These are phyloP conservation scores for Beverwykella pulmonaria DNA, from an alignment of 495 filamentous ascomycete genomes.

Conservation along the genomic window DNA sequence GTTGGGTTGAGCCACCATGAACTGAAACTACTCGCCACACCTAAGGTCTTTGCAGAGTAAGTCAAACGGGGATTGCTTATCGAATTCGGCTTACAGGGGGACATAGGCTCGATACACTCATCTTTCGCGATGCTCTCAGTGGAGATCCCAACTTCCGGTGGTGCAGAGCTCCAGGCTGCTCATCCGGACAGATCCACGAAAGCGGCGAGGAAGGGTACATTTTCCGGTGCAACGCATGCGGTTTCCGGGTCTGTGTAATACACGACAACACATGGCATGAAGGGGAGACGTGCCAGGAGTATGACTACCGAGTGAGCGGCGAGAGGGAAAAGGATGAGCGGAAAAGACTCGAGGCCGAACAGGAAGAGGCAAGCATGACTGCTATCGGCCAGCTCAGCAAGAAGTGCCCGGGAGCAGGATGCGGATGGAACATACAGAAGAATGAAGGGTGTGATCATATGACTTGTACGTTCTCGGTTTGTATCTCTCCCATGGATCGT, in stretches of 20 bases:
- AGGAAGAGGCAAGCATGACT: conserved; percentile 34
- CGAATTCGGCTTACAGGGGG: background rate
- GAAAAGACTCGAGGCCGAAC: background rate
- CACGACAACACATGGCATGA: conserved; percentile 48
- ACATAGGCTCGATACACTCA: conserved; percentile 40
- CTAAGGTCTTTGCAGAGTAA: conserved; percentile 24
- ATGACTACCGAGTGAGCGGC: conserved; percentile 41
- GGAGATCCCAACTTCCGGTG: conserved; percentile 47
- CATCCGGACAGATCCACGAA: conserved; percentile 47
- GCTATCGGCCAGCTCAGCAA: conserved; percentile 39
- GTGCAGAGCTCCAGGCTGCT: conserved; percentile 45
- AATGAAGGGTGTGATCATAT: conserved; percentile 44
- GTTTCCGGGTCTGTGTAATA: conserved; percentile 45
- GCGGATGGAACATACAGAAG: conserved; percentile 45
- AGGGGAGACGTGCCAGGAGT: conserved; percentile 48
- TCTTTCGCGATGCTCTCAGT: conserved; percentile 34
- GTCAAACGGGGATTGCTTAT: conserved; percentile 6
- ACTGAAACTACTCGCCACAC: conserved; percentile 25
- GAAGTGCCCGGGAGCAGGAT: conserved; percentile 40
- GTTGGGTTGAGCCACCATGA: conserved; percentile 21
- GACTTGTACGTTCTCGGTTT: conserved; percentile 32
- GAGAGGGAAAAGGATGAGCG: conserved; percentile 35
- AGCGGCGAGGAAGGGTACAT: conserved; percentile 34
- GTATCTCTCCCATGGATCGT: background rate
- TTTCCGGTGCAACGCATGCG: conserved; percentile 46